Base-by-base conservation (phyloP, 2,329 filamentous ascomycete genomes). In the Nannizziopsis barbatae region DNA sequence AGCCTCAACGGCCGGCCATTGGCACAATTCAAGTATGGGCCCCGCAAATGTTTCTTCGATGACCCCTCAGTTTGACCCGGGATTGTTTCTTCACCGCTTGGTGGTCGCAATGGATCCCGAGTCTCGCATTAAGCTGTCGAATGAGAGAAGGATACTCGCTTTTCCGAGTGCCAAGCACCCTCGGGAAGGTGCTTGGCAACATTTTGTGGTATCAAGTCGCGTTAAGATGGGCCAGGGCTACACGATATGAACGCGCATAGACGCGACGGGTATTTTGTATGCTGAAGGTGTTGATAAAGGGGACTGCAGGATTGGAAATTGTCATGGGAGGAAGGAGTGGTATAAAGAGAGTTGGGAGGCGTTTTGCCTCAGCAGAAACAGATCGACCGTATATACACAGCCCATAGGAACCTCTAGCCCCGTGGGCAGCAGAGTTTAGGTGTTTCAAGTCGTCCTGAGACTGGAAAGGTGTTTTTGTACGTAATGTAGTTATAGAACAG, bases 51-150 rank as follows among this genome's bases (percentile, higher is more conserved):
- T 35, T 35, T 47, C 45, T 38, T 35, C 15, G 15, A 38, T 8
- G 8, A n/a, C 27, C 38, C 45, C 37, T 32, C 27, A 10, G 1
- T 9, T 32, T 38, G 18, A 41, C 36, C 45, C 45, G 31, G 17
- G n/a, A n/a, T 20, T 41, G n/a, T 9, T 31, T 35, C 15, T 20
- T 47, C 45, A 47, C 45, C 45, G 38, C 45, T 47, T 39, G 31
- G 37, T 47, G 45, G 41, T 30, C 37, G 30, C 45, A 47, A 47
- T 37, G 38, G 38, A 9, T 36, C 31, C 22, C 10, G 30, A 22
- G 41, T 17, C 43, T 36, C 27, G 43, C 33, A 37, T 14, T 5
- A n/a, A 36, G 18, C 31, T 7, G 43, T 31, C 43, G 43, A 45
- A 45, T 45, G 18, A 45, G 18, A 9, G 35, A 10, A 38, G 43